Base-by-base conservation (phyloP, 371 early-diverging fungal species). In the Actinomucor elegans region DNA sequence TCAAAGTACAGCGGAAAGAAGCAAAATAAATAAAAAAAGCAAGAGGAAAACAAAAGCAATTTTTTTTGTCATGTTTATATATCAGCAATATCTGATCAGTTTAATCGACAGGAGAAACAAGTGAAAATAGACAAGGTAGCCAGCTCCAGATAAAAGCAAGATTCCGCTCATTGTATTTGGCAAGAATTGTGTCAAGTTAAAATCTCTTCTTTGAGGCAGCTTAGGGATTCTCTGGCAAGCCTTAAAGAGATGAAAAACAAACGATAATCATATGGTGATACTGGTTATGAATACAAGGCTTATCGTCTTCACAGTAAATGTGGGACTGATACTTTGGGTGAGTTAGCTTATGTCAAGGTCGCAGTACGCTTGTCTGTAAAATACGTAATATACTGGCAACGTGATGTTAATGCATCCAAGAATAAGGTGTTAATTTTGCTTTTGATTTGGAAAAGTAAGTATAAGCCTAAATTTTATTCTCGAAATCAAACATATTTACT, bases 401-500 rank as follows among this genome's bases (percentile, higher is more conserved):
- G 57, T 4, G 47, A 47, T 31, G 24, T 27, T 10, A 55, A 38
- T 18, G 38, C 40, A 15, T n/a, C 34, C 11, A 56, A 43, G 29
- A 56, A 56, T 15, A 56, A 48, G 43, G 2, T 48, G 8, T 1
- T 15, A 2, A 48, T 43, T 23, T 17, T 48, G 5, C 5, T 24
- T 5, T 15, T 12, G 8, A 48, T 38, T 11, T 56, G 35, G 49
- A 21, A 34, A 10, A 35, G 29, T 15, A n/a, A n/a, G n/a, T n/a
- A n/a, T n/a, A n/a, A n/a, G n/a, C n/a, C n/a, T n/a, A n/a, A n/a
- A n/a, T n/a, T n/a, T n/a, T n/a, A n/a, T n/a, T n/a, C n/a, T n/a
- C n/a, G n/a, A n/a, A n/a, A n/a, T n/a, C n/a, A n/a, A n/a, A n/a
- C n/a, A n/a, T n/a, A n/a, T n/a, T n/a, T n/a, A n/a, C n/a, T n/a